phyloP scores from a whole-genome alignment of 2,329 filamentous ascomycete genomes.

The Hypoxylon sp. region DNA sequence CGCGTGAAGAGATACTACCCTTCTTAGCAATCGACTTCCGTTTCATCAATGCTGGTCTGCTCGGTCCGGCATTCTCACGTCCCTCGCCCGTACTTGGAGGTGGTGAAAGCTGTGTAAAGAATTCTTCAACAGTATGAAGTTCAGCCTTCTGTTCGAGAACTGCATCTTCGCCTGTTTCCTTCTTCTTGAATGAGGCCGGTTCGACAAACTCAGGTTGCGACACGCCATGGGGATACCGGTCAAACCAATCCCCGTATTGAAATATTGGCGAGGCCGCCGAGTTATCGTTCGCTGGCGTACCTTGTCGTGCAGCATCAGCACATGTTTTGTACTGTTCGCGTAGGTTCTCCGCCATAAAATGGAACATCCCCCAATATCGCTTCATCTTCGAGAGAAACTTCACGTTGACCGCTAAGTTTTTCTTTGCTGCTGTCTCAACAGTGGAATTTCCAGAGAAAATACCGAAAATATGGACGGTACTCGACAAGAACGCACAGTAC shows the following conservation, averaged over 20 bases:
- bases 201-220: conserved; percentile 85
- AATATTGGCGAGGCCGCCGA: conserved; percentile 72
- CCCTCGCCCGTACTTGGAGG: conserved; percentile 59
- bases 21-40: conserved; percentile 53
- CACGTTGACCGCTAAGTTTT: conserved; percentile 86
- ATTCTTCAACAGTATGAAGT: conserved; percentile 93
- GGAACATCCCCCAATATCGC: conserved; percentile 98
- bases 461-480: conserved; percentile 91
- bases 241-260: conserved; percentile 98
- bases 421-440: conserved; percentile 80
- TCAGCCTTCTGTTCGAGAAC: conserved; percentile 89
- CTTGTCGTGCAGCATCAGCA: conserved; percentile 79
- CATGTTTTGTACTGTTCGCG: conserved; percentile 88
- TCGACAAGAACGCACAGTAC: conserved; percentile 92
- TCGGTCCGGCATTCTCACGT: conserved; percentile 49
- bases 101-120: conserved; percentile 82
- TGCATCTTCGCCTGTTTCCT: conserved; percentile 84
- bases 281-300: conserved; percentile 60
- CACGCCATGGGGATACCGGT: conserved; percentile 91
- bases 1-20: conserved; percentile 47
- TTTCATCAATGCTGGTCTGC: conserved; percentile 44
- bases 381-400: conserved; percentile 95
- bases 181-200: conserved; percentile 70
- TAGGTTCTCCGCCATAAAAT: conserved; percentile 93
- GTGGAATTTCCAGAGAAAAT: conserved; percentile 85